Percentiles rank a stretch among this genome's conserved stretches.
Conservation (phyloP, 306 rosid genomes). For the Vigna hirtella region DNA sequence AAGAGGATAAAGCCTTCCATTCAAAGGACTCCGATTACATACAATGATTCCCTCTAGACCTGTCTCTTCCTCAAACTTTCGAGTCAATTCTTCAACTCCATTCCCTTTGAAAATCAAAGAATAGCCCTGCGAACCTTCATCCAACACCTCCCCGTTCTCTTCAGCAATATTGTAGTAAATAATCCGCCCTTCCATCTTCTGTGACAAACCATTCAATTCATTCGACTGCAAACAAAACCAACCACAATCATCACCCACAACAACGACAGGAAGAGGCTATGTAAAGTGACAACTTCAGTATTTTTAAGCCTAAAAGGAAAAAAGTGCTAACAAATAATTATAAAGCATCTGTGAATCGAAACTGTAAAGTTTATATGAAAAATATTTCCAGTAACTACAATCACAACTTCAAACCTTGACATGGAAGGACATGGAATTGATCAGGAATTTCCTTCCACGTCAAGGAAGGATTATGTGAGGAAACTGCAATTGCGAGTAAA, state of each 20-base stretch:
- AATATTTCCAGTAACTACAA: neutral
- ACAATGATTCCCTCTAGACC: constrained; percentile 77
- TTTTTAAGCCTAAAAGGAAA: neutral
- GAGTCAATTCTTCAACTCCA: constrained; percentile 78
- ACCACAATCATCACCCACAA: neutral
- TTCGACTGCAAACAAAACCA: constrained; percentile 57
- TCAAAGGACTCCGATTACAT: constrained; percentile 79
- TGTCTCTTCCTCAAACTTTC: constrained; percentile 79
- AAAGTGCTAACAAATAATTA: neutral
- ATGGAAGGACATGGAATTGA: no score
- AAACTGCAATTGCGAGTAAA: no score
- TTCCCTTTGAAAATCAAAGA: constrained; percentile 74
- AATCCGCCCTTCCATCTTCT: constrained; percentile 73
- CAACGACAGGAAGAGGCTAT: neutral
- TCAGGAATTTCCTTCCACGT: no score
- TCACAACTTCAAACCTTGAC: no score
- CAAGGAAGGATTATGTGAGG: no score
- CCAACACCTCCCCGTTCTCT: constrained; percentile 77
- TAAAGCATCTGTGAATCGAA: neutral
- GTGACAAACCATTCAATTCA: constrained; percentile 54
- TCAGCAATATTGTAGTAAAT: constrained; percentile 87
- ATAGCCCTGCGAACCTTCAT: constrained; percentile 59
- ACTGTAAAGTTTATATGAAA: neutral
- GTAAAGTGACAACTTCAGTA: neutral
- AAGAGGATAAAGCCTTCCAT: constrained; percentile 80